Percentiles rank a stretch among this genome's conserved stretches.
Conservation (phyloP, 148 eudicot species). For the Amaranthus cruentus region DNA sequence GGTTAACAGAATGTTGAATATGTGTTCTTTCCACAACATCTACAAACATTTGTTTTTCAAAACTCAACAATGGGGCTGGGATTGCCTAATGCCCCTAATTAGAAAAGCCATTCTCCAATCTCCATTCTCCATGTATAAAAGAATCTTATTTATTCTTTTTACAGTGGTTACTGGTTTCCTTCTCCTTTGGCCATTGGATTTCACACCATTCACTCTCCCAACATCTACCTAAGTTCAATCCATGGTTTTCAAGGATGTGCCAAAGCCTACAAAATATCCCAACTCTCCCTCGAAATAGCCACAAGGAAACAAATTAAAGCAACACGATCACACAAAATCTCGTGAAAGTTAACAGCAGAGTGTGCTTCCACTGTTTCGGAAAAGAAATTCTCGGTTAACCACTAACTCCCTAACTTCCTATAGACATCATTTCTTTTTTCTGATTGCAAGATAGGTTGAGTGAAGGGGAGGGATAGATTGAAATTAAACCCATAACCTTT, state of each 20-base stretch:
- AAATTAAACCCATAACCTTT: no score
- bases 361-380: no score
- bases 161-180: conserved; percentile 22
- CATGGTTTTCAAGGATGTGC: neutral
- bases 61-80: conserved; percentile 15
- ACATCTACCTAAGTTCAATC: conserved; percentile 7
- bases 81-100: conserved; percentile 12
- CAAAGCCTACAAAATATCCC: neutral
- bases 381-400: no score
- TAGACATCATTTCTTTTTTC: no score
- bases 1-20: conserved; percentile 1
- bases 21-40: conserved; percentile 13
- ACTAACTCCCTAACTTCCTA: no score
- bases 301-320: no score
- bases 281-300: no score
- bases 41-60: neutral
- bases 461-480: no score
- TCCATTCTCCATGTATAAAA: conserved; percentile 4
- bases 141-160: conserved; percentile 32
- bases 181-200: conserved; percentile 11
- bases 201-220: conserved; percentile 22
- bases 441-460: no score
- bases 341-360: no score
- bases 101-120: conserved; percentile 17
- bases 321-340: no score